These are phyloP conservation scores for Apiotrichum porosum DNA, from an alignment of 1,284 basidiomycete species.

Conservation along the genomic window DNA sequence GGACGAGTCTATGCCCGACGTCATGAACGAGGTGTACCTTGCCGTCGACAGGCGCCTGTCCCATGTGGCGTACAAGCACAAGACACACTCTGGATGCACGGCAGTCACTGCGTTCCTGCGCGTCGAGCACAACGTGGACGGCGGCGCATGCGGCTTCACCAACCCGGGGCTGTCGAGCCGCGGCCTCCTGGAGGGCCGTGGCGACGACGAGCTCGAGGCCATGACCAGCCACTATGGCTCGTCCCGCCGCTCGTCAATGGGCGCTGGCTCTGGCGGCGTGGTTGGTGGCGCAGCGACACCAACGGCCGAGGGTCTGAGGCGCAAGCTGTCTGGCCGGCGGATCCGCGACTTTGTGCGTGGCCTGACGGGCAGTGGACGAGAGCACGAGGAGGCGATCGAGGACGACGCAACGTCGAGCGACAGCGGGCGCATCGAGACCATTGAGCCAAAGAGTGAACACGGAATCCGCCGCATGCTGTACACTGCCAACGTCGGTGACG, in stretches of 20 bases:
- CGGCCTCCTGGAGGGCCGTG: slow-evolving; percentile 43
- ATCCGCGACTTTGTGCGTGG: slow-evolving; percentile 47
- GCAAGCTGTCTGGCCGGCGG: slow-evolving; percentile 36
- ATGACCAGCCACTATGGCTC: slow-evolving; percentile 20
- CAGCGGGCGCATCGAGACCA: slow-evolving; percentile 40
- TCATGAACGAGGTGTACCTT: slow-evolving; percentile 91
- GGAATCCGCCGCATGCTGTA: slow-evolving; percentile 73
- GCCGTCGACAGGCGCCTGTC: slow-evolving; percentile 79
- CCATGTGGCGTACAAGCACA: slow-evolving; percentile 74
- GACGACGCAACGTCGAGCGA: slow-evolving; percentile 29
- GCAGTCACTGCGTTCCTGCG: slow-evolving; percentile 96
- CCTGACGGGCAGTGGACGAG: slow-evolving; percentile 29
- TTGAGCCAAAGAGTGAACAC: slow-evolving; percentile 35
- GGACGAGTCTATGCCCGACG: slow-evolving; percentile 66
- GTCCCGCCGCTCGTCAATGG: slow-evolving; percentile 28
- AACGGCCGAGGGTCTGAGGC: slow-evolving; percentile 13
- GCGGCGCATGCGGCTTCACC: slow-evolving; percentile 29
- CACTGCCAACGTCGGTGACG: slow-evolving; percentile 83
- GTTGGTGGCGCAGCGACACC: slow-evolving; percentile 24
- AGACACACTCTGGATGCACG: slow-evolving; percentile 94
- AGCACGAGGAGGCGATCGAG: slow-evolving; percentile 25
- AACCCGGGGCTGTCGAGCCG: slow-evolving; percentile 37
- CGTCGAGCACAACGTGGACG: slow-evolving; percentile 56
- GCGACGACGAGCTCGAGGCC: slow-evolving; percentile 46
- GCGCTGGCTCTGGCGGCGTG: slow-evolving; percentile 21